Evolutionary conservation across 1,284 basidiomycete genomes (phyloP), one percentile per base, ranked within the genome.

Genomic region (Inonotus hispidus): DNA sequence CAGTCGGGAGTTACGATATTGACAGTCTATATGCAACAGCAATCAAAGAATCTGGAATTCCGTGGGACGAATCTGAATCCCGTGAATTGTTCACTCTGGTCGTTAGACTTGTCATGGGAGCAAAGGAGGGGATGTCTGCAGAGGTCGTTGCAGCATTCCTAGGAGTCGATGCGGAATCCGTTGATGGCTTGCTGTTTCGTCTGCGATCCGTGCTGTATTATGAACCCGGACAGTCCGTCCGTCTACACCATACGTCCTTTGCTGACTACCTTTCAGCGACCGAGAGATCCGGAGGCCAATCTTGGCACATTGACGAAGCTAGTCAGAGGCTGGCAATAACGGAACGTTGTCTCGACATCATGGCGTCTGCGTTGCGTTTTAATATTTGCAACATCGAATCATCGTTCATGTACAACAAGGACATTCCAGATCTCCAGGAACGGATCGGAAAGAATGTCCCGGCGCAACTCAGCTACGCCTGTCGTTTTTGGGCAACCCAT

Each of bases 1-100:
- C 45, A 16, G 27, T 56, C 3, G 37, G 21, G 19, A 19, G 19
- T n/a, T 8, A 39, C n/a, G 55, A 38, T 11, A 25, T 49, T 14
- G 56, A 58, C 29, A 32, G 35, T 29, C 29, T 58, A 19, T 58
- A 58, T 37, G 56, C 39, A 2, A 58, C 56, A 19, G 43, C 21
- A 11, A 27, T 58, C 16, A 25, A 41, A 25, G 37, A 10, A 1
- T 56, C 54, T 11, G 54, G 54, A 38, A 56, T 56, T 5, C 32
- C 16, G 21, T 25, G 14, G 43, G 13, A 47, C 19, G 16, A 47
- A 32, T 2, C 43, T 2, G 45, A 43, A 8, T 58, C 23, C 13
- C 11, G 23, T 11, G 16, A 27, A 39, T 47, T n/a, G n/a, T n/a
- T 25, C 45, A 45, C 43, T 14, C 14, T 10, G 27, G 27, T 58